Percentiles rank a stretch among this genome's conserved stretches.
These are phyloP conservation scores for Xanthoconium stramineum DNA, from an alignment of 768 basidiomycete genomes.

Conservation along the genomic window DNA sequence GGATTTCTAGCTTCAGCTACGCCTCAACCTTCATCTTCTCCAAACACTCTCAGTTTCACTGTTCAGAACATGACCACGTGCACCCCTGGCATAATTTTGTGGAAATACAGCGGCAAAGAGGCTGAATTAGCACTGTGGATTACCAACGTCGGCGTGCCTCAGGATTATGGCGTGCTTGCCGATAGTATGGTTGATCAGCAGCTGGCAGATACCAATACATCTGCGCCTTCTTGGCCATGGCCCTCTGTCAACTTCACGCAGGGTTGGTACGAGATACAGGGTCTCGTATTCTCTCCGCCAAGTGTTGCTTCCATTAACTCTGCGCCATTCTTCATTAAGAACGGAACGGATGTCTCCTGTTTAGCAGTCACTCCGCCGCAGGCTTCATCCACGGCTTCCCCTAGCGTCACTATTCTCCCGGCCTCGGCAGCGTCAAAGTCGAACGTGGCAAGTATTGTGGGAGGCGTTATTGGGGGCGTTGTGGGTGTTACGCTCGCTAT, in stretches of 20 bases:
- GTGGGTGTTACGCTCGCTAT: slow-evolving; percentile 35
- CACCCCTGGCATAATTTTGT: slow-evolving; percentile 31
- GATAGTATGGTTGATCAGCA: slow-evolving; percentile 11
- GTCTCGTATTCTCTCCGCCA: slow-evolving; percentile 7
- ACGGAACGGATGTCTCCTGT: slow-evolving; percentile 37
- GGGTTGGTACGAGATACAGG: slow-evolving; percentile 46
- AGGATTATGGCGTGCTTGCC: slow-evolving; percentile 10
- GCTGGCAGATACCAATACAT: slow-evolving; percentile 31
- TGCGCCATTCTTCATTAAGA: slow-evolving; percentile 33
- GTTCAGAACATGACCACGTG: slow-evolving; percentile 36
- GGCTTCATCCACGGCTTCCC: slow-evolving; percentile 12
- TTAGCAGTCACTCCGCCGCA: slow-evolving; percentile 17
- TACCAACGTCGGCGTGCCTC: slow-evolving; percentile 38
- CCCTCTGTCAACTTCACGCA: slow-evolving; percentile 41
- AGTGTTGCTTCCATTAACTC: slow-evolving; percentile 18
- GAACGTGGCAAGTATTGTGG: slow-evolving; percentile 47
- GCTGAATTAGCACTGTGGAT: slow-evolving; percentile 34
- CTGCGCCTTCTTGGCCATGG: slow-evolving; percentile 38
- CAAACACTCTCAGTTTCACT: slow-evolving; percentile 19
- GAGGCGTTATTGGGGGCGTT: slow-evolving; percentile 48
- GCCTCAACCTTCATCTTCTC: slow-evolving; percentile 15
- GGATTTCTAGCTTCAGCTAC: slow-evolving; percentile 6
- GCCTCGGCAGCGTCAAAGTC: slow-evolving; percentile 16
- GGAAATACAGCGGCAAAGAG: slow-evolving; percentile 38
- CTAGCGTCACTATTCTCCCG: slow-evolving; percentile 2